These are phyloP conservation scores for Xylaria grammica DNA, from an alignment of 495 filamentous ascomycete genomes.

Conservation along the genomic window DNA sequence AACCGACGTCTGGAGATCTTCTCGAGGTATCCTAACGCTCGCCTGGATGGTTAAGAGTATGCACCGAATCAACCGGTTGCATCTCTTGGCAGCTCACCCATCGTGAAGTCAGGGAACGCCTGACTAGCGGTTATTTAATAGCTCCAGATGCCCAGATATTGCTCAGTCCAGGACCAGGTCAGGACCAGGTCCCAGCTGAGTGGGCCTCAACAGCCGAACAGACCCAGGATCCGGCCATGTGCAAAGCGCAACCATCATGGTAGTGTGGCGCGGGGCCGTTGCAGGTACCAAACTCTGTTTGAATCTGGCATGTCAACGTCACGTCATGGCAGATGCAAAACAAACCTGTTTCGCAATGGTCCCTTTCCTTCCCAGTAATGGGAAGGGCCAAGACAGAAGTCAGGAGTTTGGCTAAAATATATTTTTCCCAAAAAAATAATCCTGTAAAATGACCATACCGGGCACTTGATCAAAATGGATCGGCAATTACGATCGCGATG, in stretches of 20 bases:
- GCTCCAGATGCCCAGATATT: not conserved
- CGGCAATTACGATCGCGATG: not conserved
- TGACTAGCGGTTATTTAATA: not conserved
- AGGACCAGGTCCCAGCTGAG: conserved; percentile 8
- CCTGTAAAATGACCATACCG: conserved; percentile 8
- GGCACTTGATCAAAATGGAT: conserved; percentile 12
- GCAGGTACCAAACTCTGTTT: not conserved
- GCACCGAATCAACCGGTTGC: not conserved
- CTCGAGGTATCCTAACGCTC: not conserved
- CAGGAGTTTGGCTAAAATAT: conserved; percentile 5
- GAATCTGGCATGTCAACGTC: conserved; percentile 10
- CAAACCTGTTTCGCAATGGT: not conserved
- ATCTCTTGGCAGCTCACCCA: conserved; percentile 2
- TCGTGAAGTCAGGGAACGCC: not conserved
- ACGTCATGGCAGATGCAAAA: not conserved
- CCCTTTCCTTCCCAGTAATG: not conserved
- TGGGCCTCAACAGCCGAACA: conserved; percentile 13
- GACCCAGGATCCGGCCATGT: conserved; percentile 13
- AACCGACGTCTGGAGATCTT: not conserved
- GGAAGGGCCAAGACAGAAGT: not conserved
- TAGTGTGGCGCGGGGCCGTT: conserved; percentile 4
- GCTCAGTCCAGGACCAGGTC: not conserved
- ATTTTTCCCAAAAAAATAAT: not conserved
- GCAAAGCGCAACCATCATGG: not conserved
- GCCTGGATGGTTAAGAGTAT: not conserved